Conservation (phyloP, 176 grass and related monocot species). For the Phyllostachys edulis region DNA sequence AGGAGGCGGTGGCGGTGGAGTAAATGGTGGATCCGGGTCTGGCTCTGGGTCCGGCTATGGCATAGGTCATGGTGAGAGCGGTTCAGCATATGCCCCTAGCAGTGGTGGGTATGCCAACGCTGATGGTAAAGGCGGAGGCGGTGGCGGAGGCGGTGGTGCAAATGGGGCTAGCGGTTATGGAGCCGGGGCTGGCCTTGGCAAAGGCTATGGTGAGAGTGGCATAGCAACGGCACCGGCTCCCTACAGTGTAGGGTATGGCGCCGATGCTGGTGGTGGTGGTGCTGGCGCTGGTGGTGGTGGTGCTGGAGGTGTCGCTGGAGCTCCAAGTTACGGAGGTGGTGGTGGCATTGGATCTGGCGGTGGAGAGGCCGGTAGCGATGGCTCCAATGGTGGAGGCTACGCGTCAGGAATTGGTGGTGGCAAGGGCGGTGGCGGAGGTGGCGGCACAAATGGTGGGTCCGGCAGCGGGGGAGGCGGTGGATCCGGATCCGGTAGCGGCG, state of each 20-base stretch:
- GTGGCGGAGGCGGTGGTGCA: slow-evolving; percentile 33
- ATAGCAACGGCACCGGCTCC: not conserved
- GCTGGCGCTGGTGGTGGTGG: not conserved
- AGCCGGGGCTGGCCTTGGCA: slow-evolving; percentile 1
- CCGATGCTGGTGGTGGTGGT: slow-evolving; percentile 10
- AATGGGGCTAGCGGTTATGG: slow-evolving; percentile 25
- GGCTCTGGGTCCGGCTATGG: slow-evolving; percentile 30
- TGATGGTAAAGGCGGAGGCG: slow-evolving; percentile 27
- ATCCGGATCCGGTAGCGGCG: slow-evolving; percentile 29
- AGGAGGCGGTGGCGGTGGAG: slow-evolving; percentile 32
- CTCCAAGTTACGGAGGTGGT: slow-evolving; percentile 27
- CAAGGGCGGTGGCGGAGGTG: slow-evolving; percentile 17
- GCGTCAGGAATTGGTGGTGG: slow-evolving; percentile 27
- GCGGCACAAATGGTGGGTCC: not conserved
- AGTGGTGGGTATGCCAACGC: slow-evolving; percentile 22
- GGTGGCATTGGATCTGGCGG: slow-evolving; percentile 1
- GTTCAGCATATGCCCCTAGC: not conserved
- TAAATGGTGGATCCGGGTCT: slow-evolving; percentile 36
- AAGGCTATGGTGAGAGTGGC: slow-evolving; percentile 40
- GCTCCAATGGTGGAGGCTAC: not conserved
- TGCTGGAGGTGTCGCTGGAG: not conserved
- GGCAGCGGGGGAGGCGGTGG: slow-evolving; percentile 11
- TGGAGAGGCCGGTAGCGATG: slow-evolving; percentile 17
- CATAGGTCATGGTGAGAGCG: not conserved
- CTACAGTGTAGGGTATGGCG: not conserved